Base-by-base conservation (phyloP, 2,329 filamentous ascomycete genomes). In the Emmonsiellopsis sp. region DNA sequence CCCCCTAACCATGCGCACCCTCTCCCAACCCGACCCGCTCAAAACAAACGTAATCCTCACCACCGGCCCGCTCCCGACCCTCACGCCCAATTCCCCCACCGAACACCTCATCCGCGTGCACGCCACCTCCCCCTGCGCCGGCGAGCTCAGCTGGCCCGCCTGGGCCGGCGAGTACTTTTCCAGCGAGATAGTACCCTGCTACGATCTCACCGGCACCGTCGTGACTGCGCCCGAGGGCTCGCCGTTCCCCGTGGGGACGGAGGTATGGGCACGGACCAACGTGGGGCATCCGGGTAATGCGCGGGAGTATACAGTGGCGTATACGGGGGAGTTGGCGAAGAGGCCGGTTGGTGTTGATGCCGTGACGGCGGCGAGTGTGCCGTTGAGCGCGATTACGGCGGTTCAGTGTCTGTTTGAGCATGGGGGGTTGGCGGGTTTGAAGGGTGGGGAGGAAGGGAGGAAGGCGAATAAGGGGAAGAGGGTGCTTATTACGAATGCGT, bases 401-500 rank as follows among this genome's bases (percentile, higher is more conserved):
- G 74, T 67, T 64, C 72, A 76, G 59, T 68, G 65, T 6, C 58
- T 77, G 3, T 74, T 75, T 47, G 63, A 66, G 17, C 63, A 70
- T 49, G 62, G 60, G 2, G 63, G 65, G 27, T n/a, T 68, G 21
- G 46, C 54, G 14, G 58, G 49, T 6, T 32, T 61, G 8, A 59
- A 52, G 4, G 56, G 55, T 2, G 27, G 53, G 6, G 57, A 55
- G 11, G 39, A 42, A 48, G 43, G 44, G 36, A 42, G 48, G 14
- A 13, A 39, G 3, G 58, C 33, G 10, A 62, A 60, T 57, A 57
- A 55, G n/a, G 64, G 62, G 9, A 73, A 71, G 58, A 59, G 67
- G n/a, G 62, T 77, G 2, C 64, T 76, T 7, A 61, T 76, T 11
- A 74, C 68, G 6, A 74, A 66, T 48, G 73, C 73, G 1, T 69